Evolutionary conservation across 345 rosid species (phyloP).

Genomic region (Lenwebbia sp.): DNA sequence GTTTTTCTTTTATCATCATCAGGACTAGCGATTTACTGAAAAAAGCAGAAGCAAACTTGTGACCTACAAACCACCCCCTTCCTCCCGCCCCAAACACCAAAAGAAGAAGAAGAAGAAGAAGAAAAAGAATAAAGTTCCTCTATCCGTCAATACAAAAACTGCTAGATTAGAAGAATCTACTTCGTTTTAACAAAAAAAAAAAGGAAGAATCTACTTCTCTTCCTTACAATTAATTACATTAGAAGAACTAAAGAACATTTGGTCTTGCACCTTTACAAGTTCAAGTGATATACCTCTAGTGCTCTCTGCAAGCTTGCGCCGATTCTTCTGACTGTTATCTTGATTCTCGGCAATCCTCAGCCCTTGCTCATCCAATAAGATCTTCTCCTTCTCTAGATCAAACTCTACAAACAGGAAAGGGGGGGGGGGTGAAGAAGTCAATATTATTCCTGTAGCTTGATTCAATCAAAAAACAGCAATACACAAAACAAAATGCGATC

Average conservation of each 20-base stretch:
- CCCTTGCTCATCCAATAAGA: slow-evolving; percentile 86
- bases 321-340: slow-evolving; percentile 89
- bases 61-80: neutral
- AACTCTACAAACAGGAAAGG: slow-evolving; percentile 34
- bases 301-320: slow-evolving; percentile 97
- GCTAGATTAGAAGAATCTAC: neutral
- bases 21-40: neutral
- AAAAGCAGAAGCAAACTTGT: neutral
- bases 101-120: no score
- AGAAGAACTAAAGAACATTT: neutral
- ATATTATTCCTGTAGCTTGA: neutral
- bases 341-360: slow-evolving; percentile 92
- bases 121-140: no score
- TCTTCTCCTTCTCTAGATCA: slow-evolving; percentile 90
- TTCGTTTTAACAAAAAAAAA: no score
- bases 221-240: neutral
- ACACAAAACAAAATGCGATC: neutral
- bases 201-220: neutral
- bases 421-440: neutral
- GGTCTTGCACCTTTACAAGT: neutral
- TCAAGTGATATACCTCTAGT: slow-evolving; percentile 54
- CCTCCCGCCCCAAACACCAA: no score
- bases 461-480: neutral
- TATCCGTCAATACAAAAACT: neutral
- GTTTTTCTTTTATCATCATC: neutral